These are phyloP conservation scores for Talaromyces piceae DNA, from an alignment of 2,329 filamentous ascomycete genomes.

Conservation along the genomic window DNA sequence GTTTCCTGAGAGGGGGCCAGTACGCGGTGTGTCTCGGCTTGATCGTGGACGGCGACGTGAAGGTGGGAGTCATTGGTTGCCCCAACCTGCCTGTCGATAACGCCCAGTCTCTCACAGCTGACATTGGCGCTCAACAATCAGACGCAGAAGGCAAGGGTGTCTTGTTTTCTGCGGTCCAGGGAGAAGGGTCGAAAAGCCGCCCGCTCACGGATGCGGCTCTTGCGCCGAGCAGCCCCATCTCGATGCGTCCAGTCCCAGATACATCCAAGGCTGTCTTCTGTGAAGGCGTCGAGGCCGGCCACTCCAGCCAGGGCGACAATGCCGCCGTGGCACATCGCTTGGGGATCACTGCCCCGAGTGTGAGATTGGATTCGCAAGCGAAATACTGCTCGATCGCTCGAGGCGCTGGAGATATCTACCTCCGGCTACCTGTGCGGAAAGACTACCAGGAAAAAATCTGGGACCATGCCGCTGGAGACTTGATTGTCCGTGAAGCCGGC, in stretches of 20 bases:
- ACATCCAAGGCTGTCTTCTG: constrained; percentile 83
- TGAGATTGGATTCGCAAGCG: constrained; percentile 95
- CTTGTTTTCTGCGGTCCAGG: constrained; percentile 75
- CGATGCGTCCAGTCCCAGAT: constrained; percentile 69
- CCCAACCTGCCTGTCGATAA: constrained; percentile 92
- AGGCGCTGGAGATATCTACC: constrained; percentile 89
- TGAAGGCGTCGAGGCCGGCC: constrained; percentile 88
- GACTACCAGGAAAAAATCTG: constrained; percentile 99
- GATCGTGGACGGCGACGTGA: constrained; percentile 87
- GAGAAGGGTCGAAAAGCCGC: constrained; percentile 72
- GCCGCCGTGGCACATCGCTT: constrained; percentile 74
- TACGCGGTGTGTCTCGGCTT: constrained; percentile 92
- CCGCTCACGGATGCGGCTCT: constrained; percentile 53
- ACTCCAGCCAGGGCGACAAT: constrained; percentile 84
- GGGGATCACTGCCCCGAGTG: constrained; percentile 80
- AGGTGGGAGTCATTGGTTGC: constrained; percentile 89
- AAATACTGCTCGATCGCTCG: constrained; percentile 95
- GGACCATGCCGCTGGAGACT: constrained; percentile 93
- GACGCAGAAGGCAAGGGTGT: constrained; percentile 73
- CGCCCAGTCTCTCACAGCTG: constrained; percentile 58
- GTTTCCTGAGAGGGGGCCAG: constrained; percentile 90
- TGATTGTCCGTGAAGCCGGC: constrained; percentile 90
- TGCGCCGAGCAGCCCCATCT: constrained; percentile 54
- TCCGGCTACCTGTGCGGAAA: constrained; percentile 75
- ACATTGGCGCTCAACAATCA: constrained; percentile 66